Conservation (phyloP, 2,329 filamentous ascomycete genomes). For the Cucurbitaria berberidis region DNA sequence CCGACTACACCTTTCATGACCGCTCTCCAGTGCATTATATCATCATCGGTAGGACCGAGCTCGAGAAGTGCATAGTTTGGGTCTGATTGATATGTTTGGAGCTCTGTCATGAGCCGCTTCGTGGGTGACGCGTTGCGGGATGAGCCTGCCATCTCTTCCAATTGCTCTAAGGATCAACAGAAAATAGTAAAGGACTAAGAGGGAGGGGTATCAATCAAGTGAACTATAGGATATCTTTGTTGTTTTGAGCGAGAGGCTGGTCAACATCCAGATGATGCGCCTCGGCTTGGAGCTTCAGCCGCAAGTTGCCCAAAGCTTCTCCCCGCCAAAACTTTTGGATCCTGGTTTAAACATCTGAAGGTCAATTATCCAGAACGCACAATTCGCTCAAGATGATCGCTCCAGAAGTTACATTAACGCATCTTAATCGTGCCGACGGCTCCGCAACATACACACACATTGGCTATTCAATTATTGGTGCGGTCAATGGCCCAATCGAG, state of each 20-base stretch:
- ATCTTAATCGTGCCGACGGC: slow-evolving; percentile 75
- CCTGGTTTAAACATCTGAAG: not conserved
- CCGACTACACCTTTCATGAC: slow-evolving; percentile 65
- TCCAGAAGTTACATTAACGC: slow-evolving; percentile 41
- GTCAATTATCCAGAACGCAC: not conserved
- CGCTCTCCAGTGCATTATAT: slow-evolving; percentile 66
- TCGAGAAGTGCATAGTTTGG: slow-evolving; percentile 64
- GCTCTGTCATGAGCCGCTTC: slow-evolving; percentile 67
- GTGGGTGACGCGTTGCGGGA: slow-evolving; percentile 50
- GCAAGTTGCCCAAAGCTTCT: slow-evolving; percentile 22
- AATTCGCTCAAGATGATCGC: slow-evolving; percentile 26
- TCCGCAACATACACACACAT: slow-evolving; percentile 77
- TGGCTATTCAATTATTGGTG: slow-evolving; percentile 81
- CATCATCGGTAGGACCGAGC: slow-evolving; percentile 63
- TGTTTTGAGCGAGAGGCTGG: slow-evolving; percentile 3
- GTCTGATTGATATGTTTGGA: slow-evolving; percentile 62
- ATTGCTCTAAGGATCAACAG: not conserved
- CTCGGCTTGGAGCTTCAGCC: slow-evolving; percentile 30
- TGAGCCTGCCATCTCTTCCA: slow-evolving; percentile 36
- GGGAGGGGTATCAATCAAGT: not conserved
- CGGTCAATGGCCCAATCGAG: slow-evolving; percentile 93
- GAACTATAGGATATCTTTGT: not conserved
- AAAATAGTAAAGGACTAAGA: not conserved
- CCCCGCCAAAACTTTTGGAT: slow-evolving; percentile 37
- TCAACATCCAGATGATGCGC: slow-evolving; percentile 22